Evolutionary conservation across 23 red algal species (phyloP).

Genomic region (Pyropia haitanensis): DNA sequence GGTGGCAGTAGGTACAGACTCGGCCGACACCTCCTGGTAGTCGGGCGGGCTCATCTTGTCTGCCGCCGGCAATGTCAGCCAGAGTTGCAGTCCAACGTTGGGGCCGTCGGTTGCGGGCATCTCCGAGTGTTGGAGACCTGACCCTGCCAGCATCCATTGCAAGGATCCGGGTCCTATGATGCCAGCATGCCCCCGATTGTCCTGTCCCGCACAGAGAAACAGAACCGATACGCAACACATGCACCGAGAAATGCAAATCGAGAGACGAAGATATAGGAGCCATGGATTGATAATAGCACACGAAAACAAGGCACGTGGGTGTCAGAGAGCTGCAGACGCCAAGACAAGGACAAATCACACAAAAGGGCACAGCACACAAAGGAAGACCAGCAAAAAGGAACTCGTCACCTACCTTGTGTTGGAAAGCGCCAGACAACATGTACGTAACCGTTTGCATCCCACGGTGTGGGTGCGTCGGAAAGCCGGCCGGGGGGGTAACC

Average conservation of each 20-base stretch:
- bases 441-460: slow-evolving; percentile 85
- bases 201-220: not conserved
- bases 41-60: slow-evolving; percentile 68
- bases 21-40: slow-evolving; percentile 75
- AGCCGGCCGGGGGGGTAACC: slow-evolving; percentile 69
- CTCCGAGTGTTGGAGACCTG: slow-evolving; percentile 83
- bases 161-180: slow-evolving; percentile 70
- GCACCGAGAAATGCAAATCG: too few relatives aligned
- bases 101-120: slow-evolving; percentile 64
- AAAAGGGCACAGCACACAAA: too few relatives aligned
- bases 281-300: too few relatives aligned
- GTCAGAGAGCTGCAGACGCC: too few relatives aligned
- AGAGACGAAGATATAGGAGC: too few relatives aligned
- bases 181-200: slow-evolving; percentile 86
- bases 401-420: slow-evolving; percentile 21
- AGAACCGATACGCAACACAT: too few relatives aligned
- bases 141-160: slow-evolving; percentile 94
- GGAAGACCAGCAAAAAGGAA: too few relatives aligned
- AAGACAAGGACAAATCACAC: too few relatives aligned
- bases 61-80: slow-evolving; percentile 72
- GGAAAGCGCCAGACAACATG: slow-evolving; percentile 76
- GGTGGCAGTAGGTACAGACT: slow-evolving; percentile 42
- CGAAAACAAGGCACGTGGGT: too few relatives aligned
- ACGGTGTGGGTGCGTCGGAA: slow-evolving; percentile 66
- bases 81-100: slow-evolving; percentile 78